Conservation (phyloP, 768 basidiomycete species). For the Gloeopeniophorella convolvens region DNA sequence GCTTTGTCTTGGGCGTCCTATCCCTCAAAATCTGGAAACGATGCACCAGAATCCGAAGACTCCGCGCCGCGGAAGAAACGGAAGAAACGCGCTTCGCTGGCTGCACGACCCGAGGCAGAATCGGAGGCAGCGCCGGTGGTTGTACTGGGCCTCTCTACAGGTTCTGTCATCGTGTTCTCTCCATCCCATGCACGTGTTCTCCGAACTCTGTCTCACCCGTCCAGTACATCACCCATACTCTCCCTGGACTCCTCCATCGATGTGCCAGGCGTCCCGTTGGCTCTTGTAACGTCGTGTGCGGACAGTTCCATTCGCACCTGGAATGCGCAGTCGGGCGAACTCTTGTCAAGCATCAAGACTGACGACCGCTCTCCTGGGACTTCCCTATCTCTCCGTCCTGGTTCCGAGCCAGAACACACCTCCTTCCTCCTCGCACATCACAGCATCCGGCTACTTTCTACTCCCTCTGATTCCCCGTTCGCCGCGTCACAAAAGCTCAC, state of each 20-base stretch:
- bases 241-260: slow-evolving; percentile 36
- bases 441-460: slow-evolving; percentile 47
- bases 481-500: slow-evolving; percentile 37
- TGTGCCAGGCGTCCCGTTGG: slow-evolving; percentile 26
- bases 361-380: slow-evolving; percentile 56
- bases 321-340: slow-evolving; percentile 44
- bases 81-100: slow-evolving; percentile 35
- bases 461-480: slow-evolving; percentile 23
- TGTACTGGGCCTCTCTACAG: slow-evolving; percentile 55
- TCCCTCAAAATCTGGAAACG: slow-evolving; percentile 26
- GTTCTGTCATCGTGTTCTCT: slow-evolving; percentile 54
- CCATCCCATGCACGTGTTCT: slow-evolving; percentile 51
- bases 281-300: slow-evolving; percentile 51
- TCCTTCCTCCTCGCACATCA: slow-evolving; percentile 57
- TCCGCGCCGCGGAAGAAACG: slow-evolving; percentile 47
- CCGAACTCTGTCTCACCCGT: slow-evolving; percentile 47
- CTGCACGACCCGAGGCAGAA: slow-evolving; percentile 25
- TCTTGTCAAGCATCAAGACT: slow-evolving; percentile 47
- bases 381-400: slow-evolving; percentile 40
- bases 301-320: slow-evolving; percentile 54
- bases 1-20: slow-evolving; percentile 44
- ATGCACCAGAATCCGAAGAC: slow-evolving; percentile 24
- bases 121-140: slow-evolving; percentile 37
- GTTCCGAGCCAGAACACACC: slow-evolving; percentile 25
- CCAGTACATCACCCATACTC: slow-evolving; percentile 47